phyloP scores from a whole-genome alignment of 495 filamentous ascomycete genomes.

The Aspergillus nanangensis region DNA sequence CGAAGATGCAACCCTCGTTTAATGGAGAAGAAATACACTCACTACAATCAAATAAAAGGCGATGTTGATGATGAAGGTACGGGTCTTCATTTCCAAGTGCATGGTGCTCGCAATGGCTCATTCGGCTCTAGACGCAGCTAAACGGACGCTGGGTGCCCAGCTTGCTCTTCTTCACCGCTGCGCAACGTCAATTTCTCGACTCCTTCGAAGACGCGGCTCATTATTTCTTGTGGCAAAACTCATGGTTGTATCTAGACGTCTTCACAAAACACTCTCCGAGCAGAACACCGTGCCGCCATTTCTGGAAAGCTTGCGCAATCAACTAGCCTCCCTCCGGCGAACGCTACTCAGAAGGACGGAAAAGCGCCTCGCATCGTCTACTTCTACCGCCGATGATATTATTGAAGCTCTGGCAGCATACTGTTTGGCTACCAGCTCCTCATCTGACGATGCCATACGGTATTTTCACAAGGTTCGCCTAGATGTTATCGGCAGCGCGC shows the following conservation, averaged over 20 bases:
- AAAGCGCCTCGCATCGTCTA: slow-evolving; percentile 53
- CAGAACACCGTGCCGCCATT: slow-evolving; percentile 45
- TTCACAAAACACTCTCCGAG: slow-evolving; percentile 63
- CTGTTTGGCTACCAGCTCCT: slow-evolving; percentile 75
- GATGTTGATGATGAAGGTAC: slow-evolving; percentile 43
- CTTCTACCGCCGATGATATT: slow-evolving; percentile 48
- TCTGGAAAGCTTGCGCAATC: slow-evolving; percentile 58
- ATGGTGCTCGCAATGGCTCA: slow-evolving; percentile 19
- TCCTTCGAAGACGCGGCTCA: slow-evolving; percentile 54
- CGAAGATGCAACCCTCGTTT: slow-evolving; percentile 69
- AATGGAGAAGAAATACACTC: slow-evolving; percentile 62
- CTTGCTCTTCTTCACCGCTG: slow-evolving; percentile 59
- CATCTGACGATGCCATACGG: slow-evolving; percentile 71
- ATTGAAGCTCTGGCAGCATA: slow-evolving; percentile 75
- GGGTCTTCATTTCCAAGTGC: neutral
- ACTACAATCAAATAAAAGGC: slow-evolving; percentile 55
- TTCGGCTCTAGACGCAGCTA: slow-evolving; percentile 42
- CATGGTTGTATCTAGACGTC: slow-evolving; percentile 66
- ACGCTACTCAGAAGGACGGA: slow-evolving; percentile 64
- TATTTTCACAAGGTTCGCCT: slow-evolving; percentile 77
- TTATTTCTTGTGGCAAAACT: slow-evolving; percentile 73
- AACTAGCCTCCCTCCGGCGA: slow-evolving; percentile 54
- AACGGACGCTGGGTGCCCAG: slow-evolving; percentile 56
- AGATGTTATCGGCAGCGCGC: slow-evolving; percentile 57
- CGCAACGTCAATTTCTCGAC: slow-evolving; percentile 47